Evolutionary conservation across 805 yeast species (phyloP), one percentile per base, ranked within the genome.

Genomic region (Spathaspora arborariae): DNA sequence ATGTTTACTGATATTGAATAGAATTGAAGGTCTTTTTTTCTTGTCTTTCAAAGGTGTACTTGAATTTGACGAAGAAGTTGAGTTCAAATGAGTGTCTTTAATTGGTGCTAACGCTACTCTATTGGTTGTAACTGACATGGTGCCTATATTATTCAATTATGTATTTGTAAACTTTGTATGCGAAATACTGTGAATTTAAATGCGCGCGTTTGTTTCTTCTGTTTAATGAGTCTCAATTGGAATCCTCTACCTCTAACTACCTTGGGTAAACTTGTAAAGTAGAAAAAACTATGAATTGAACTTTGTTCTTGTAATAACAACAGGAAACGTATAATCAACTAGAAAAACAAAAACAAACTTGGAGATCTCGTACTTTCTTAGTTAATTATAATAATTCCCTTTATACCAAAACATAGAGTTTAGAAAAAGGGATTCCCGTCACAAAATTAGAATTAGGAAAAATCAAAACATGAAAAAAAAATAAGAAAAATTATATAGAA

Each of bases 31-130:
- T 10, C 9, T 11, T 42, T 20, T 41, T 27, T 37, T 46, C 45
- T 42, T 46, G 15, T 34, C 46, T 11, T 44, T 41, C 45, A 46
- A 24, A 3, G 48, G 45, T 13, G 45, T 20, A 18, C 26, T 47
- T 18, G 36, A 13, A 13, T 33, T 35, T 3, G 47, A 45, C 6
- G 33, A 20, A 3, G 48, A 35, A 19, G 11, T 20, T 4, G 47
- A 37, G 51, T 67, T 67, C 46, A 65, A 54, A 41, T 55, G 55
- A 24, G 63, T 54, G 50, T 60, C 64, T 46, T 57, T 61, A 48
- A 68, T 56, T 24, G 73, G 68, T 5, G 72, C 72, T 56, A 68
- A 66, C 20, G 72, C 72, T 27, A 64, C 56, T 48, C 72, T 54
- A 46, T 62, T 63, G 30, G 60, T 54, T 18, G 60, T 56, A 5